Conservation (phyloP, 768 basidiomycete species). For the Psilocybe subaeruginosa region DNA sequence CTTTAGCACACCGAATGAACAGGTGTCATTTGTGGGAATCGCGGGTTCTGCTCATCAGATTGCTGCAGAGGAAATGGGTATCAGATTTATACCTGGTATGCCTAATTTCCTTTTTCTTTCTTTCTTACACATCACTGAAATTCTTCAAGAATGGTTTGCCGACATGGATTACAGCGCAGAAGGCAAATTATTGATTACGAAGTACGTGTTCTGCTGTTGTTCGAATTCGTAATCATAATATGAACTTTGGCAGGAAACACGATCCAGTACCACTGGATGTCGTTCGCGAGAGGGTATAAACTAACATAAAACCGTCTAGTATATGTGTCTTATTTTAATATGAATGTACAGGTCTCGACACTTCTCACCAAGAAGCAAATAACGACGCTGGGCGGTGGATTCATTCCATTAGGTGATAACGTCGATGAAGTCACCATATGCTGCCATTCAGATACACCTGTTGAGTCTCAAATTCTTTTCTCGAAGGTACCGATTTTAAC, state of each 20-base stretch:
- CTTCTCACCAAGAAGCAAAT: constrained; percentile 46
- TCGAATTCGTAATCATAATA: background rate
- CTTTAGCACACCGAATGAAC: constrained; percentile 38
- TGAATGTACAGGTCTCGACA: constrained; percentile 38
- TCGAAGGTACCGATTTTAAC: no score
- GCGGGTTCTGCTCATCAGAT: constrained; percentile 65
- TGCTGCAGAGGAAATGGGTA: constrained; percentile 54
- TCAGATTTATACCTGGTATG: constrained; percentile 64
- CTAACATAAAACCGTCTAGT: background rate
- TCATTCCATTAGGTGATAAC: constrained; percentile 44
- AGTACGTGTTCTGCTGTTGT: constrained; percentile 33
- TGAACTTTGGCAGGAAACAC: constrained; percentile 43
- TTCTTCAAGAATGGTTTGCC: constrained; percentile 61
- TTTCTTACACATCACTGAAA: background rate
- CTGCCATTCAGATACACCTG: constrained; percentile 67
- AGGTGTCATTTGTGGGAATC: constrained; percentile 62
- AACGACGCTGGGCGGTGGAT: constrained; percentile 47
- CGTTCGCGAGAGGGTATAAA: constrained; percentile 46
- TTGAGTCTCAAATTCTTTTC: constrained; percentile 28
- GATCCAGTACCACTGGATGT: constrained; percentile 44
- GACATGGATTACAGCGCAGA: constrained; percentile 62
- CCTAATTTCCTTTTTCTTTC: background rate
- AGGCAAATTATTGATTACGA: constrained; percentile 63
- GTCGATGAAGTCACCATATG: constrained; percentile 61
- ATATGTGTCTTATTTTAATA: background rate